Conservation (phyloP, 257 asterid genomes). For the Solanum dulcamara region DNA sequence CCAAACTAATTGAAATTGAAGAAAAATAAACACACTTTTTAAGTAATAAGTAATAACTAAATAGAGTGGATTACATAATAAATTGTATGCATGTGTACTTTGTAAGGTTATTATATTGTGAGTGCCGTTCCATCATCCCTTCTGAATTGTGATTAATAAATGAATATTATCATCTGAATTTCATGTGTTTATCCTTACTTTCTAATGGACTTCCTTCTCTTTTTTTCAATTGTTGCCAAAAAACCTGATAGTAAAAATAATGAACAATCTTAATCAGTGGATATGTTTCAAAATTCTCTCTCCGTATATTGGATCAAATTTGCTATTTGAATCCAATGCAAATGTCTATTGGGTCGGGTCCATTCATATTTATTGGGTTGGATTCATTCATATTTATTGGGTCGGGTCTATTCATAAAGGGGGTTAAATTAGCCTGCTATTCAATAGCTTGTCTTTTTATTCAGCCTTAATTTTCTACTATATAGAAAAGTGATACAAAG, state of each 20-base stretch:
- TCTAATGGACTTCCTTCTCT: no score
- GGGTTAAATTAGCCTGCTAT: no score
- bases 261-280: background rate
- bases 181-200: background rate
- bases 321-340: background rate
- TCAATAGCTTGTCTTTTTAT: no score
- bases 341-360: background rate
- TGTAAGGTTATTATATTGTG: background rate
- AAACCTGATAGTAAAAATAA: background rate
- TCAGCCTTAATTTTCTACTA: no score
- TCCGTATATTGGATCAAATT: no score
- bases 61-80: background rate
- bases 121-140: background rate
- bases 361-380: no score
- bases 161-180: background rate
- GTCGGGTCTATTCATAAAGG: no score
- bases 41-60: no score
- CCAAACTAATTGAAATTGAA: conserved; percentile 1
- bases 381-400: no score
- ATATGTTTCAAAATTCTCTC: background rate
- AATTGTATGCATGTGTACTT: background rate
- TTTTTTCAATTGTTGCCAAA: background rate
- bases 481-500: no score
- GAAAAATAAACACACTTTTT: background rate
- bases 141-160: background rate